These are phyloP conservation scores for Acorus calamus DNA, from an alignment of 106 monocot genomes.

Conservation along the genomic window DNA sequence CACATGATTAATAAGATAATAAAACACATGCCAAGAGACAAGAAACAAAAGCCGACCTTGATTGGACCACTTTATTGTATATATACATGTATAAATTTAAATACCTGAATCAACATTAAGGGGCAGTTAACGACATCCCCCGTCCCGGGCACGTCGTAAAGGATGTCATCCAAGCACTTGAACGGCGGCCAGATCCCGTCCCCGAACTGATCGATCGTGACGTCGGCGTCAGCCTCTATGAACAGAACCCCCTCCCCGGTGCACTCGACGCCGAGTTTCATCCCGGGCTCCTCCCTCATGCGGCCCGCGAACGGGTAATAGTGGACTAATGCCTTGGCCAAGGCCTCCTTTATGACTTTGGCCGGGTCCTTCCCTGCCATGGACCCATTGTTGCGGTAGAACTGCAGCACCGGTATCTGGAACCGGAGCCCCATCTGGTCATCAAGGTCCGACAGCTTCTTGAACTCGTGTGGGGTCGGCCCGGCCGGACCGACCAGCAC, in stretches of 20 bases:
- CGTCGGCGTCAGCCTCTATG: constrained; percentile 29
- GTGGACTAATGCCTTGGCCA: constrained; percentile 28
- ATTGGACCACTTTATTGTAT: too few relatives aligned
- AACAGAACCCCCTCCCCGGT: constrained; percentile 35
- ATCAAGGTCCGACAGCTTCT: too few relatives aligned
- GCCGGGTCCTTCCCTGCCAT: constrained; percentile 20
- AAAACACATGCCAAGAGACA: too few relatives aligned
- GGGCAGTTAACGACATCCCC: constrained; percentile 16
- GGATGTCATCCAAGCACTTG: constrained; percentile 20
- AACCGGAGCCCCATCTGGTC: too few relatives aligned
- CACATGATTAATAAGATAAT: too few relatives aligned
- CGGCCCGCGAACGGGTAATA: constrained; percentile 46
- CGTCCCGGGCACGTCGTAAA: constrained; percentile 15
- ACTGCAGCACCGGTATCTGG: neutral
- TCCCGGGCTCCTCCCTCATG: constrained; percentile 4
- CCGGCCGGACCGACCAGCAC: neutral
- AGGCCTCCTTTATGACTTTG: constrained; percentile 14
- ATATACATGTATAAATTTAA: too few relatives aligned
- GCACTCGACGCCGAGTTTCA: constrained; percentile 40
- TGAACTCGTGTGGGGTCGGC: neutral
- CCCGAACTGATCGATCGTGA: constrained; percentile 18
- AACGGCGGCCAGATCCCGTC: constrained; percentile 13
- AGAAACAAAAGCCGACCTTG: too few relatives aligned
- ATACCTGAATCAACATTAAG: constrained; percentile 34
- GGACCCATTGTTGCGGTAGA: constrained; percentile 4